Conservation (phyloP, 371 early-diverging fungal species). For the Sanchytrium tribonematis region DNA sequence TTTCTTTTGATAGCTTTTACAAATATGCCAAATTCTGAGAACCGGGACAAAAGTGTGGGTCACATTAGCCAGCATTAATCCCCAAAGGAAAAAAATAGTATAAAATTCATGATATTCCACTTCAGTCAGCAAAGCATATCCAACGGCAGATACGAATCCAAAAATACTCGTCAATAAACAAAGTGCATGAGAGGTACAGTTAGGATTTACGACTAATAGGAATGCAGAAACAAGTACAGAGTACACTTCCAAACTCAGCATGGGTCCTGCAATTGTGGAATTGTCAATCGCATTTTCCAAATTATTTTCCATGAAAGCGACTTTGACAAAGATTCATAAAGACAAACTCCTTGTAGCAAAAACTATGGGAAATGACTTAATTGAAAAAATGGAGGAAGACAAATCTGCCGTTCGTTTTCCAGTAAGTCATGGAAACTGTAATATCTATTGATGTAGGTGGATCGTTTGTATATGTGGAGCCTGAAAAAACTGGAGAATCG, state of each 20-base stretch:
- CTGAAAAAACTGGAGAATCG: background rate
- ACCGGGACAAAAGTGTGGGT: background rate
- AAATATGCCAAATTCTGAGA: background rate
- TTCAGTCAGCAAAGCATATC: background rate
- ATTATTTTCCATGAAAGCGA: too few relatives aligned
- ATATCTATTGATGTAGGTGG: background rate
- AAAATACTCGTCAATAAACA: background rate
- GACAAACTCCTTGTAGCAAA: background rate
- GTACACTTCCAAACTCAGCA: too few relatives aligned
- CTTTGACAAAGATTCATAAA: too few relatives aligned
- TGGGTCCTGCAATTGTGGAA: too few relatives aligned
- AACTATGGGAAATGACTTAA: slow-evolving; percentile 1
- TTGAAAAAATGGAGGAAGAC: too few relatives aligned
- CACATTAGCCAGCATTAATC: background rate
- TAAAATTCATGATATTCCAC: background rate
- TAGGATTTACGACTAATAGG: background rate
- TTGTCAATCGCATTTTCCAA: too few relatives aligned
- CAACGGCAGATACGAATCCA: background rate
- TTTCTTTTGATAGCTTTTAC: background rate
- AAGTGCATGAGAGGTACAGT: background rate
- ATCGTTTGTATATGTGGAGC: background rate
- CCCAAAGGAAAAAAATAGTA: background rate
- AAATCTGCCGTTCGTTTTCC: too few relatives aligned
- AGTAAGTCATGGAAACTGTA: background rate
- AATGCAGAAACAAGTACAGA: background rate